Base-by-base conservation (phyloP, 176 grass and related monocot genomes). In the Juncus effusus region DNA sequence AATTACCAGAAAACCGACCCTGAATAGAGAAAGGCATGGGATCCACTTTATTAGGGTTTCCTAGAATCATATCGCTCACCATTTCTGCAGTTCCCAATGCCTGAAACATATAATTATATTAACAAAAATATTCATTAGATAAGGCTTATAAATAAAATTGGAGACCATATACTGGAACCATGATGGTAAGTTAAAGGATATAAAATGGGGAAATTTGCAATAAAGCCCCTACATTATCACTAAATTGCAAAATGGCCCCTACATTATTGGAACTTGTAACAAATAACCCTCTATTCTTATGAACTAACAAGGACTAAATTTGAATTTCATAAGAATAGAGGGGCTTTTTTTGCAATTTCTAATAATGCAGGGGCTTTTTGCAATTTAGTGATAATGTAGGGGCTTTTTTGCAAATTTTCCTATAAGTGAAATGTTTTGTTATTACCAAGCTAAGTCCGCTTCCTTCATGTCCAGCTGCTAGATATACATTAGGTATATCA, bases 391-490 rank as follows among this genome's bases (percentile, higher is more conserved):
- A 28, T 28, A 28, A 28, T 28, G 19, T 28, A 28, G 19, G 19
- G 19, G 19, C 19, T 28, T 28, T 28, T 28, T 28, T 28, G 19
- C 19, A 28, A 28, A 28, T 28, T 28, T 28, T 1, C 19, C 19
- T 47, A 47, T 47, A 6, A 47, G 0, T 47, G 4, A 47, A 6
- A 6, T 47, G 9, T 47, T 47, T 47, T 47, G 44, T 39, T 56
- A 42, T 59, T 57, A 97, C 93, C 93, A 96, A 76, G 71, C 75
- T 81, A 77, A 92, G 93, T 52, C 93, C 93, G 72, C 80, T 89
- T 86, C 93, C 93, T 89, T 97, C 93, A 70, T 97, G 93, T 83
- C 88, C 93, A 57, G 93, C 79, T 38, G 85, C 88, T 59, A 97
- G 70, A 51, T 89, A 84, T 79, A 97, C 60, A 77, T 97, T 97